Percentiles rank a stretch among this genome's conserved stretches.
phyloP scores from a whole-genome alignment of 495 filamentous ascomycete genomes.

The Daldinia loculata region DNA sequence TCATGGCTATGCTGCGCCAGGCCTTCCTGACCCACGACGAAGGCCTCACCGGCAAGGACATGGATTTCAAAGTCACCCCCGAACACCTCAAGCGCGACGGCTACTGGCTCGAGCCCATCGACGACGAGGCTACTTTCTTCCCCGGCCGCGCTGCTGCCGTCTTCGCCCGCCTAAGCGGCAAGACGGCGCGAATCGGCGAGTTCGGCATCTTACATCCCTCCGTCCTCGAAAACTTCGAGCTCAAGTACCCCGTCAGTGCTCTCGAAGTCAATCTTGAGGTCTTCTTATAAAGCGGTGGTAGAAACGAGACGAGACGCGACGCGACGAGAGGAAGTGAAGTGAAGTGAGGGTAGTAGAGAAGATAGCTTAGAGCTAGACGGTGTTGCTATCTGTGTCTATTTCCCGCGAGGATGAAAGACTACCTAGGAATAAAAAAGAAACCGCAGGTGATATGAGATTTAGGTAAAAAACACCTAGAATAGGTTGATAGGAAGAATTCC shows the following conservation, averaged over 20 bases:
- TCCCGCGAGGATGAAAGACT: not conserved
- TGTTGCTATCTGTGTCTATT: not conserved
- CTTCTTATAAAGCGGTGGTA: conserved; percentile 70
- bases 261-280: conserved; percentile 94
- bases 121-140: conserved; percentile 88
- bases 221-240: conserved; percentile 91
- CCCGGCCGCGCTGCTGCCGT: conserved; percentile 86
- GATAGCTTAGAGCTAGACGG: not conserved
- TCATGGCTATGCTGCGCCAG: conserved; percentile 90
- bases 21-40: conserved; percentile 81
- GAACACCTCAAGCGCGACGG: conserved; percentile 62
- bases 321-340: not conserved
- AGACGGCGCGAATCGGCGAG: conserved; percentile 76
- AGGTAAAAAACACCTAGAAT: not conserved
- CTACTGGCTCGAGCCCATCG: conserved; percentile 93
- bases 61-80: conserved; percentile 59
- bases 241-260: conserved; percentile 92
- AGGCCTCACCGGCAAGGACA: conserved; percentile 61
- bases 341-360: not conserved
- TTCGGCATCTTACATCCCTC: conserved; percentile 95
- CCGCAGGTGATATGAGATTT: not conserved
- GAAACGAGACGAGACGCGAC: not conserved
- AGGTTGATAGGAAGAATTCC: not conserved
- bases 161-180: conserved; percentile 73
- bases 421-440: not conserved